Base-by-base conservation (phyloP, 23 red algal genomes). In the Gracilaria domingensis region DNA sequence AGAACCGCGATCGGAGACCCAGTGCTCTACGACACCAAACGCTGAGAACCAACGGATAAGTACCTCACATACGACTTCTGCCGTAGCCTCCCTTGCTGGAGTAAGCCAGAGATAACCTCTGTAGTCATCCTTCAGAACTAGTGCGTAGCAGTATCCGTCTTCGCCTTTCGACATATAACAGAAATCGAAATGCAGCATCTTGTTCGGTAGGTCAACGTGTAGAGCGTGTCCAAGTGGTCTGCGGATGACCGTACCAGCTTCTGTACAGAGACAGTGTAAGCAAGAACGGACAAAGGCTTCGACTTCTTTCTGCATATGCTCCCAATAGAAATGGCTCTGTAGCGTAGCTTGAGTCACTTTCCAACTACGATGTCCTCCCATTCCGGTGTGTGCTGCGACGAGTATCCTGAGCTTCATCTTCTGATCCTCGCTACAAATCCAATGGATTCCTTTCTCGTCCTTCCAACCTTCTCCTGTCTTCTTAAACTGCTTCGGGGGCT, bases 181-280 rank as follows among this genome's bases (percentile, higher is more conserved):
- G 35, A 62, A 87, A 58, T 87, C 59, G 5, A 87, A 87, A 64
- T 87, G 60, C 20, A 87, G 24, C 12, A 87, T 32, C 35, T 75
- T 45, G 42, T 87, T 66, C 36, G 75, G 75, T 3, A 33, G 45
- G 25, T 29, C 47, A 26, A 8, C 40, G 75, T 79, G 71, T 6
- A 76, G 45, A 42, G 71, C 71, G 20, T 44, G 38, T 8, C 34
- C 71, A 8, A 48, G 26, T 13, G 71, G 71, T 48, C 71, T 24
- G 32, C 12, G 71, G 2, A 76, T 23, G 18, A 62, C 29, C 26
- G 8, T 25, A 8, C 59, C 59, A 9, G 59, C 8, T 5, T 23
- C 18, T 59, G 86, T 80, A 35, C 57, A 29, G 12, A 90, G 14
- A 16, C 69, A 90, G 60, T 90, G 86, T 25, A 90, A 37, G 58